Percentiles rank a stretch among this genome's conserved stretches.
phyloP scores from a whole-genome alignment of 768 basidiomycete species.

The Kwoniella mangroviensis region DNA sequence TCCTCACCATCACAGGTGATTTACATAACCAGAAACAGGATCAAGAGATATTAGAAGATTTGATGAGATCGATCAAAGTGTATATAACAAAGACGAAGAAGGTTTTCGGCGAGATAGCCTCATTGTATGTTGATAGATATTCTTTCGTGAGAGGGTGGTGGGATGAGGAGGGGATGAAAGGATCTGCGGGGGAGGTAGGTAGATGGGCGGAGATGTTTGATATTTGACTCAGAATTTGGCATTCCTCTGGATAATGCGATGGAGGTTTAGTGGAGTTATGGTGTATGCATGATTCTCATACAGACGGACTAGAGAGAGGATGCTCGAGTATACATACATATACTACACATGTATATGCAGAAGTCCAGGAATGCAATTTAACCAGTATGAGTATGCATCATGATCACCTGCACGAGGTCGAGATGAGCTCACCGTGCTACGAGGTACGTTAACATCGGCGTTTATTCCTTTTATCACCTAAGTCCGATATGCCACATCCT shows the following conservation, averaged over 20 bases:
- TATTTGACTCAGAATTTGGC: conserved; percentile 5
- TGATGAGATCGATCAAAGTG: conserved; percentile 32
- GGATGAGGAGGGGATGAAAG: conserved; percentile 47
- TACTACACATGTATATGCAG: too few relatives aligned
- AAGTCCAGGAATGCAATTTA: too few relatives aligned
- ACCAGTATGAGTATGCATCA: too few relatives aligned
- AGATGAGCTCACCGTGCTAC: too few relatives aligned
- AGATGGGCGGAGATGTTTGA: conserved; percentile 45
- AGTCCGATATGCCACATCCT: conserved; percentile 13
- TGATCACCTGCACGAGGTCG: too few relatives aligned
- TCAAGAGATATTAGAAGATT: conserved; percentile 15
- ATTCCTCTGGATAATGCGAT: neutral
- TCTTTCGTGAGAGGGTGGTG: conserved; percentile 44
- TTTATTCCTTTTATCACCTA: conserved; percentile 1
- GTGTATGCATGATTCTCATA: neutral
- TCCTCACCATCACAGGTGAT: neutral
- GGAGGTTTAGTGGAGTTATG: neutral
- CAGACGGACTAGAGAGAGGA: too few relatives aligned
- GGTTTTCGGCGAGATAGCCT: conserved; percentile 49
- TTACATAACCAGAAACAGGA: neutral
- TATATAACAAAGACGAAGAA: conserved; percentile 50
- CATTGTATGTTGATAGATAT: conserved; percentile 45
- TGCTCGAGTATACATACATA: too few relatives aligned
- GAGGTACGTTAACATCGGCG: conserved; percentile 3
- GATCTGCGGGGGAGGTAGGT: conserved; percentile 43